Percentiles rank a stretch among this genome's conserved stretches.
Evolutionary conservation across 257 asterid genomes (phyloP).

Genomic region (Leonotis leonurus): DNA sequence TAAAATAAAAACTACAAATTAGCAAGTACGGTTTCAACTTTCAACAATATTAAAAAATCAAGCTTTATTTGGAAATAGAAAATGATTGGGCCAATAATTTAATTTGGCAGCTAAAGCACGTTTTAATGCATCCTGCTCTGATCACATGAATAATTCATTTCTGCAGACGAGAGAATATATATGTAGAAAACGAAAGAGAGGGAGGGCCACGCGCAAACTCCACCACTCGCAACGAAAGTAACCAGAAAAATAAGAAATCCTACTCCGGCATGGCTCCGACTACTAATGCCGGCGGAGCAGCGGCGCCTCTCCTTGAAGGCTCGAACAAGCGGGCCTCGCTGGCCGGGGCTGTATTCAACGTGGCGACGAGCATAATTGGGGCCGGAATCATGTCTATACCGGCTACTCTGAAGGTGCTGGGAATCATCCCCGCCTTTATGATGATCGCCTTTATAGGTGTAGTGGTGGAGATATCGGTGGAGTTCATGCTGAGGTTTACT

Average conservation of each 20-base stretch:
- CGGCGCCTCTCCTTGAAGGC: constrained; percentile 63
- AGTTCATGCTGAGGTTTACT: constrained; percentile 78
- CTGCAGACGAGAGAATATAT: neutral
- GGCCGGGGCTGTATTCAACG: constrained; percentile 84
- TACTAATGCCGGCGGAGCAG: constrained; percentile 34
- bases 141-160: too few relatives aligned
- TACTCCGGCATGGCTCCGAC: constrained; percentile 52
- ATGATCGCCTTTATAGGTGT: constrained; percentile 51
- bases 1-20: too few relatives aligned
- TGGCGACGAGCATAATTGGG: constrained; percentile 86
- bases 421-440: constrained; percentile 66
- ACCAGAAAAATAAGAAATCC: too few relatives aligned
- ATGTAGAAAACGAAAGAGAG: neutral
- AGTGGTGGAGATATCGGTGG: constrained; percentile 75
- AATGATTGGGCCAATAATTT: too few relatives aligned
- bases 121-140: too few relatives aligned
- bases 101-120: too few relatives aligned
- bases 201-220: neutral
- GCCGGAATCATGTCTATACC: constrained; percentile 98
- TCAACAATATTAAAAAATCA: too few relatives aligned
- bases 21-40: too few relatives aligned
- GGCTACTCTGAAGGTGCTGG: constrained; percentile 83
- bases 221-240: neutral
- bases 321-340: constrained; percentile 25
- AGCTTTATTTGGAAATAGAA: too few relatives aligned